Evolutionary conservation across 805 yeast genomes (phyloP).

Genomic region (Candida pseudoglaebosa): DNA sequence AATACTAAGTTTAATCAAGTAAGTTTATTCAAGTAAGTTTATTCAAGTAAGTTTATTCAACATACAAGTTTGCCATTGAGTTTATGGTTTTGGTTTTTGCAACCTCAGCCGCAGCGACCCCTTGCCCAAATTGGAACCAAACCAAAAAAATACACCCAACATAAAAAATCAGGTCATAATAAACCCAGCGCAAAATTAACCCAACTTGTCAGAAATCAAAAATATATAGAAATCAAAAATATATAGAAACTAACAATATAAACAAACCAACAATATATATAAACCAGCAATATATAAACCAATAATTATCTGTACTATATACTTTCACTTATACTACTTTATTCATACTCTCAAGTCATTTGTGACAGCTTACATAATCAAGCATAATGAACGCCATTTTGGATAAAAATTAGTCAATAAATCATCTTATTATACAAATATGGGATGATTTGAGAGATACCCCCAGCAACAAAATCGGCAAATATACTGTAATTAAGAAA

Average conservation of each 20-base stretch:
- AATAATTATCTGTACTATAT: too few species aligned
- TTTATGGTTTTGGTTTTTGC: neutral
- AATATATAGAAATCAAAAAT: too few species aligned
- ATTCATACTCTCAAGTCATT: too few species aligned
- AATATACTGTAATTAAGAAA: too few species aligned
- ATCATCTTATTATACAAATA: neutral
- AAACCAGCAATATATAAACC: too few species aligned
- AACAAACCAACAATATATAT: too few species aligned
- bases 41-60: too few species aligned
- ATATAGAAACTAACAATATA: too few species aligned
- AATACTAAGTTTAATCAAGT: too few species aligned
- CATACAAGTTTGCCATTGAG: neutral
- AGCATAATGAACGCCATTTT: neutral
- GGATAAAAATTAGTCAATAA: neutral
- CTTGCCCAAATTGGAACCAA: neutral
- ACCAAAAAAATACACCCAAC: slow-evolving; percentile 1
- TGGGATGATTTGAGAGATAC: neutral
- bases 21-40: too few species aligned
- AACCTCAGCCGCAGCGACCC: slow-evolving; percentile 1
- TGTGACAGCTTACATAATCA: neutral
- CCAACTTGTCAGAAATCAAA: too few species aligned
- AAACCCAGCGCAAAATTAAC: neutral
- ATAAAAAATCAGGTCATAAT: neutral
- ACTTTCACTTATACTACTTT: too few species aligned
- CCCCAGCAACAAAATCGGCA: neutral